Base-by-base conservation (phyloP, 345 rosid species). In the Aegle marmelos region DNA sequence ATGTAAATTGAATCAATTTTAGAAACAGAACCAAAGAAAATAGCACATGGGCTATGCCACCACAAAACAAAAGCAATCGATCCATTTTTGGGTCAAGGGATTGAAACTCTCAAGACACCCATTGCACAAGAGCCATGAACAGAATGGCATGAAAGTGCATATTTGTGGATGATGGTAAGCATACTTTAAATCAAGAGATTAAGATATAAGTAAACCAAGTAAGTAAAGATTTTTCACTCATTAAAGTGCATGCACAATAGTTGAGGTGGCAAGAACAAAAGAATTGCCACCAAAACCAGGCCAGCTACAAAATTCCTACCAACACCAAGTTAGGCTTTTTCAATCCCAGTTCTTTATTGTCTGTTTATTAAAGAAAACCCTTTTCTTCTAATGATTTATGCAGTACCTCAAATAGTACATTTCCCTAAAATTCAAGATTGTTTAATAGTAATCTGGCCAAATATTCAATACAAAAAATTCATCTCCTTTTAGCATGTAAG, bases 21-120 rank as follows among this genome's bases (percentile, higher is more conserved):
- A 79, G 68, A 61, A 59, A 79, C 45, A 36, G 53, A 73, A 17
- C 48, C 24, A 28, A 74, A 37, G 41, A 37, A 37, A n/a, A n/a
- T n/a, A n/a, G n/a, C n/a, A n/a, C n/a, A n/a, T n/a, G n/a, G n/a
- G n/a, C n/a, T n/a, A n/a, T n/a, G n/a, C n/a, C n/a, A n/a, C n/a
- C n/a, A 61, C 59, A 54, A 25, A 33, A 64, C 31, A 71, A 72
- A 58, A 19, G 6, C n/a, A n/a, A n/a, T n/a, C n/a, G n/a, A n/a
- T n/a, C n/a, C n/a, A n/a, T n/a, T n/a, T n/a, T n/a, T n/a, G n/a
- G n/a, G n/a, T n/a, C n/a, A n/a, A n/a, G n/a, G n/a, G n/a, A n/a
- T n/a, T n/a, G n/a, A n/a, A n/a, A n/a, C n/a, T n/a, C n/a, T n/a
- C n/a, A n/a, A n/a, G n/a, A 37, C 11, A 22, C 25, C 19, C 64